phyloP scores from a whole-genome alignment of 2,329 filamentous ascomycete species.

The Myotisia sp. region DNA sequence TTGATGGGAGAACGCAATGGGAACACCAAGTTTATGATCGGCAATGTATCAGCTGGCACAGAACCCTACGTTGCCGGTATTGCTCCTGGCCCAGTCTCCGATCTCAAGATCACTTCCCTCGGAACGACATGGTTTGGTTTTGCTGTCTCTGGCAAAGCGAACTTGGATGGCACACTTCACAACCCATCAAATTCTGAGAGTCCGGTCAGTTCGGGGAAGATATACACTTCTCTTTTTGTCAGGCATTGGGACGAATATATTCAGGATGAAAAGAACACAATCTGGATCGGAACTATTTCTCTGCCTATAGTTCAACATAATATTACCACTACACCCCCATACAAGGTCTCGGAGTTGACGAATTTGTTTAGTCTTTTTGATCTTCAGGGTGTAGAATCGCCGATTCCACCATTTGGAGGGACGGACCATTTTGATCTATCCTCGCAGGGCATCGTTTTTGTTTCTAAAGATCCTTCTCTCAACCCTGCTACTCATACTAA shows the following conservation, averaged over 20 bases:
- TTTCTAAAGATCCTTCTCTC: constrained; percentile 32
- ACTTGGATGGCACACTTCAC: constrained; percentile 34
- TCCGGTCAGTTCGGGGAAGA: constrained; percentile 30
- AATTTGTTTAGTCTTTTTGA: constrained; percentile 22
- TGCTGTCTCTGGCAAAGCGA: constrained; percentile 35
- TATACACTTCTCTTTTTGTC: constrained; percentile 40
- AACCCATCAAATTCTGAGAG: constrained; percentile 38
- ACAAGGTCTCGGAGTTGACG: constrained; percentile 28
- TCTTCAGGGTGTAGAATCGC: constrained; percentile 29
- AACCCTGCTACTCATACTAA: constrained; percentile 35
- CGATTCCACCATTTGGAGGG: constrained; percentile 36
- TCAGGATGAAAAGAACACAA: constrained; percentile 34
- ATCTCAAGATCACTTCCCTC: constrained; percentile 32
- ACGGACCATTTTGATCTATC: constrained; percentile 35
- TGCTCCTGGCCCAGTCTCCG: constrained; percentile 27
- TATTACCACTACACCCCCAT: constrained; percentile 13
- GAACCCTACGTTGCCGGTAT: constrained; percentile 29
- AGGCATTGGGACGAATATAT: constrained; percentile 41
- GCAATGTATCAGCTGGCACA: constrained; percentile 26
- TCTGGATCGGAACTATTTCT: constrained; percentile 37
- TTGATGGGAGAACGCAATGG: constrained; percentile 32
- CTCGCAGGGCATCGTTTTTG: constrained; percentile 31
- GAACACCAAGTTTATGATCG: constrained; percentile 33
- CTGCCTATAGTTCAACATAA: constrained; percentile 22
- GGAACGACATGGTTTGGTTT: constrained; percentile 32